Conservation (phyloP, 2,329 filamentous ascomycete species). For the Amauroascus niger region DNA sequence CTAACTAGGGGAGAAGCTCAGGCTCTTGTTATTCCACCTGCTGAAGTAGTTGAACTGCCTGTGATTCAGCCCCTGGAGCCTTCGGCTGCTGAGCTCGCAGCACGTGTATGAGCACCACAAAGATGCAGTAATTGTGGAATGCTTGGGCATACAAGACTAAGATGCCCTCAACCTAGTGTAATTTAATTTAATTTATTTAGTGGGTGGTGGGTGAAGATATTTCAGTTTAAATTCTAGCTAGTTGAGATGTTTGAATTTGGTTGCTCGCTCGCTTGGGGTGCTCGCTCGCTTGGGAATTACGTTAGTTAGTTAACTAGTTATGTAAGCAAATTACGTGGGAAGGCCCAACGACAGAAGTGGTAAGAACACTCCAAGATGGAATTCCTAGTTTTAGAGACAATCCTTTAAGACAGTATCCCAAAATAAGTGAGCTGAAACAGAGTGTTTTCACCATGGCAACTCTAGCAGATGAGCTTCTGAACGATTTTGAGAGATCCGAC, state of each 20-base stretch:
- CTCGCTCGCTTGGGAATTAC: too few species aligned
- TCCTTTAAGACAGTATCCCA: too few species aligned
- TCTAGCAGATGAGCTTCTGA: slow-evolving; percentile 81
- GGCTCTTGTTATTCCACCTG: not conserved
- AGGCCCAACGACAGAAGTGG: too few species aligned
- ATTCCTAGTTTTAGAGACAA: too few species aligned
- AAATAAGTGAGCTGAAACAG: too few species aligned
- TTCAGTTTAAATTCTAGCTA: not conserved
- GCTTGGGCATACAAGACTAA: not conserved
- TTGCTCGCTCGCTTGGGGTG: not conserved
- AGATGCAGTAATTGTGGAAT: not conserved
- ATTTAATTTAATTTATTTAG: not conserved
- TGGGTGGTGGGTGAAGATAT: not conserved
- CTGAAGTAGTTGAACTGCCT: not conserved
- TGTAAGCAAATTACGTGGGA: too few species aligned
- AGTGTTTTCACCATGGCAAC: slow-evolving; percentile 78
- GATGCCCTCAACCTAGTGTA: not conserved
- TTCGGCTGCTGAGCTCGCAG: not conserved
- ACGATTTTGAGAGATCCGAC: slow-evolving; percentile 79
- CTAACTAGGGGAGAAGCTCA: slow-evolving; percentile 5
- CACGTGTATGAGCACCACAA: not conserved
- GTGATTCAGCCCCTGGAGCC: not conserved
- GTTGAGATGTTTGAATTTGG: not conserved
- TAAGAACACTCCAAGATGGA: too few species aligned
- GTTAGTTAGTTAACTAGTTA: too few species aligned